phyloP scores from a whole-genome alignment of 1,284 basidiomycete species.

The Kwoniella shivajii region DNA sequence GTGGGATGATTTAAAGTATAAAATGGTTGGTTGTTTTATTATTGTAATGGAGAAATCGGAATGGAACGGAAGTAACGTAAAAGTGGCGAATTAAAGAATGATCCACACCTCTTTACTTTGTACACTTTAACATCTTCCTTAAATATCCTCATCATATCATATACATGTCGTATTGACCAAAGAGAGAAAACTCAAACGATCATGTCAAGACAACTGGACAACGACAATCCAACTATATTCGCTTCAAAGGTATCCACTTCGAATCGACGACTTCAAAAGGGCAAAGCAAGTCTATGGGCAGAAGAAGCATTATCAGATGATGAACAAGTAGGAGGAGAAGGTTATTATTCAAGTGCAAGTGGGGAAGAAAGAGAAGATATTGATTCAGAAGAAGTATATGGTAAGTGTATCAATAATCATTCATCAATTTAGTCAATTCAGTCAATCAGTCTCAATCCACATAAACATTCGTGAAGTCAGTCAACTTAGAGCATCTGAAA shows the following conservation, averaged over 20 bases:
- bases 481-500: too few relatives aligned
- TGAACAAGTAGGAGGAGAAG: not conserved
- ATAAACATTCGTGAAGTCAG: constrained; percentile 2
- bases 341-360: not conserved
- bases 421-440: not conserved
- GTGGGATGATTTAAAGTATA: too few relatives aligned
- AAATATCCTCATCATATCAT: not conserved
- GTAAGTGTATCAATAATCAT: constrained; percentile 44
- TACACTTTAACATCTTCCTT: not conserved
- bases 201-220: constrained; percentile 50
- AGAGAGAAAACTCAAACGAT: not conserved
- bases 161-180: not conserved
- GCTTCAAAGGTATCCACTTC: constrained; percentile 24
- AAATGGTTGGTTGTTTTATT: not conserved
- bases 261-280: constrained; percentile 6
- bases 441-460: not conserved
- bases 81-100: constrained; percentile 11
- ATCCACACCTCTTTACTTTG: too few relatives aligned
- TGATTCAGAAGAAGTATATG: constrained; percentile 62
- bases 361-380: constrained; percentile 59
- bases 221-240: constrained; percentile 50
- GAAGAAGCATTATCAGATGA: constrained; percentile 38
- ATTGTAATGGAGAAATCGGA: not conserved
- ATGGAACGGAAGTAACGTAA: constrained; percentile 9
- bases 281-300: constrained; percentile 33